A percentile compares a stretch with the other conserved stretches of the same genome.
These are phyloP conservation scores for Candida succiphila DNA, from an alignment of 805 yeast genomes.

Conservation along the genomic window DNA sequence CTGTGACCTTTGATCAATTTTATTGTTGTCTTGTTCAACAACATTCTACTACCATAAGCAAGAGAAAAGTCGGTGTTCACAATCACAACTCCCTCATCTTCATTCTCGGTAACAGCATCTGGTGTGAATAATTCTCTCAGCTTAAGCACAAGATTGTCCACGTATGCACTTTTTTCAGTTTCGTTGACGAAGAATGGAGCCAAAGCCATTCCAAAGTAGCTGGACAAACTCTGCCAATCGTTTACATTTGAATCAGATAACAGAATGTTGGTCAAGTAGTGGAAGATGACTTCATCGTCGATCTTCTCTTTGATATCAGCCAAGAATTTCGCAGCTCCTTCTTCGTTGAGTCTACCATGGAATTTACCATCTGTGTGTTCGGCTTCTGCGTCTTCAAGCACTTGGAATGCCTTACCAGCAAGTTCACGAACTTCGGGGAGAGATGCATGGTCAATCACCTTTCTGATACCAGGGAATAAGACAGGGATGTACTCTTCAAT, in stretches of 20 bases:
- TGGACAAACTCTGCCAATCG: conserved; percentile 55
- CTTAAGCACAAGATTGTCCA: conserved; percentile 33
- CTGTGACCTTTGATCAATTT: conserved; percentile 90
- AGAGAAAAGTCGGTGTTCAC: conserved; percentile 92
- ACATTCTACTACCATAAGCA: conserved; percentile 97
- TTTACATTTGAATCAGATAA: conserved; percentile 63
- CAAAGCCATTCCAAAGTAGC: conserved; percentile 36
- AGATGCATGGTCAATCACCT: conserved; percentile 82
- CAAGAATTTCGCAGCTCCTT: conserved; percentile 40
- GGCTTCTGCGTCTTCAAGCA: conserved; percentile 70
- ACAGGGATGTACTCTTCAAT: conserved; percentile 81
- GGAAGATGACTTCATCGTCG: conserved; percentile 27
- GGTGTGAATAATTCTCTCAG: conserved; percentile 48
- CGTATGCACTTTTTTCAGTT: conserved; percentile 25
- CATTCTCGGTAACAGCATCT: conserved; percentile 44
- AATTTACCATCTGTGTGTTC: conserved; percentile 61
- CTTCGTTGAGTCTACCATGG: conserved; percentile 60
- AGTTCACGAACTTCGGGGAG: conserved; percentile 93
- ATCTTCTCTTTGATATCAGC: conserved; percentile 17
- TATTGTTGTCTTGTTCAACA: conserved; percentile 83
- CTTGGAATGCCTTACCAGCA: conserved; percentile 78
- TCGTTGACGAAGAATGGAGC: conserved; percentile 22
- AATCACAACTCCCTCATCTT: conserved; percentile 78
- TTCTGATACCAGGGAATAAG: conserved; percentile 84
- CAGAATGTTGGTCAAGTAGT: conserved; percentile 43